These are phyloP conservation scores for Nemania serpens DNA, from an alignment of 2,329 filamentous ascomycete species.

Conservation along the genomic window DNA sequence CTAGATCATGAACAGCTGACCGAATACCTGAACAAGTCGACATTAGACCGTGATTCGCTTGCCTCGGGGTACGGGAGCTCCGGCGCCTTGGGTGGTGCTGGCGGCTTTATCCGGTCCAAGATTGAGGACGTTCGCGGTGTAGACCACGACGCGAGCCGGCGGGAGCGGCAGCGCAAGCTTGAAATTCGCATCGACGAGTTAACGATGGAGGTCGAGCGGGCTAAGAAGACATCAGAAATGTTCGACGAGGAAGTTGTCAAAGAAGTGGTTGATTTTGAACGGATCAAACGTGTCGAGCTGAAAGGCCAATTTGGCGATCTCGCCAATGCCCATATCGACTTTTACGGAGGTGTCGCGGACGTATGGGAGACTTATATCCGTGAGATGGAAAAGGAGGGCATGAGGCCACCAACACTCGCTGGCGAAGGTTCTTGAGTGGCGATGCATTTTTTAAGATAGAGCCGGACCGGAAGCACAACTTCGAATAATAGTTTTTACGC, in stretches of 20 bases:
- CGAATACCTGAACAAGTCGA: slow-evolving; percentile 92
- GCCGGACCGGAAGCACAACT: background rate
- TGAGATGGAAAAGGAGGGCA: slow-evolving; percentile 69
- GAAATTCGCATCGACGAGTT: slow-evolving; percentile 93
- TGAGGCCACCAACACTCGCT: slow-evolving; percentile 25
- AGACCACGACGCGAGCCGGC: slow-evolving; percentile 88
- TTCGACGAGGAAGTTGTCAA: slow-evolving; percentile 96
- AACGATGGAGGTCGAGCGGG: slow-evolving; percentile 84
- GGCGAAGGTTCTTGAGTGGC: slow-evolving; percentile 15
- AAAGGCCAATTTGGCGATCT: slow-evolving; percentile 82
- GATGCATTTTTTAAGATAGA: background rate
- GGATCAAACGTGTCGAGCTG: slow-evolving; percentile 94
- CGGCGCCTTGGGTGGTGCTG: slow-evolving; percentile 71
- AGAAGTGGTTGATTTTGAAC: slow-evolving; percentile 91
- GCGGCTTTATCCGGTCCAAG: slow-evolving; percentile 87
- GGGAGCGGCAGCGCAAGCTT: slow-evolving; percentile 85
- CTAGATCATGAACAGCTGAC: slow-evolving; percentile 96
- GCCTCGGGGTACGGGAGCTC: slow-evolving; percentile 57
- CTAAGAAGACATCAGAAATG: slow-evolving; percentile 84
- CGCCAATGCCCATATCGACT: slow-evolving; percentile 83
- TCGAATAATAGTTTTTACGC: background rate
- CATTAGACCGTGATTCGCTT: slow-evolving; percentile 81
- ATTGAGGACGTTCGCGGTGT: slow-evolving; percentile 96
- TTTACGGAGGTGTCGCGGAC: slow-evolving; percentile 78
- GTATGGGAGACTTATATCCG: slow-evolving; percentile 90